A percentile compares a stretch with the other conserved stretches of the same genome.
phyloP scores from a whole-genome alignment of 495 filamentous ascomycete genomes.

The Penicillium daleae region DNA sequence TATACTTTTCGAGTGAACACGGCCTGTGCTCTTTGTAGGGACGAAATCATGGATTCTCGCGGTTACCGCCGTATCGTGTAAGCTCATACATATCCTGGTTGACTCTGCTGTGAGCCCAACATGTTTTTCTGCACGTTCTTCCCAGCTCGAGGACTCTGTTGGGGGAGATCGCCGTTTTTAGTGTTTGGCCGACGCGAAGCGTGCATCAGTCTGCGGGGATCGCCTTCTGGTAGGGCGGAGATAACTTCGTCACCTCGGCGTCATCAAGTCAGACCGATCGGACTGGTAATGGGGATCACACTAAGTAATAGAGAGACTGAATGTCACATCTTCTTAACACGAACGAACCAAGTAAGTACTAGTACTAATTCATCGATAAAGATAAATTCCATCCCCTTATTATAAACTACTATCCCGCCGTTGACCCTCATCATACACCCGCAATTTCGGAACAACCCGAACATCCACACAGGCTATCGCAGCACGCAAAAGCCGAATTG shows the following conservation, averaged over 20 bases:
- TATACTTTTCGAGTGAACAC: background rate
- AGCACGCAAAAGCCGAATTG: background rate
- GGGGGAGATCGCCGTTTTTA: background rate
- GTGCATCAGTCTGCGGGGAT: conserved; percentile 1
- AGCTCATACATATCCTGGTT: background rate
- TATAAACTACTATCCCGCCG: background rate
- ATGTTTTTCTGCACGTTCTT: background rate
- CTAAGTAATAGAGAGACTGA: too few species aligned
- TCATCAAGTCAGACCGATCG: too few species aligned
- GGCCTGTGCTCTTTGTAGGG: background rate
- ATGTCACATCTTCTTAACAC: too few species aligned
- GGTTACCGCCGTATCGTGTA: background rate
- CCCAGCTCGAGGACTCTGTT: background rate
- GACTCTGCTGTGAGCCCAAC: background rate
- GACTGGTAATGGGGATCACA: too few species aligned
- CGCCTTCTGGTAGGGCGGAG: background rate
- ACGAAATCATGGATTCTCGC: background rate
- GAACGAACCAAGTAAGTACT: too few species aligned
- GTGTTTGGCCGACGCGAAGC: background rate
- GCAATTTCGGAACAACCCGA: background rate
- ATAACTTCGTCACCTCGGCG: background rate
- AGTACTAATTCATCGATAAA: too few species aligned
- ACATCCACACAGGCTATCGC: background rate
- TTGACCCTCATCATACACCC: background rate
- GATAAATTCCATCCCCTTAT: background rate